phyloP scores from a whole-genome alignment of 2,329 filamentous ascomycete species.

The Phaeosphaeriaceae sp. region DNA sequence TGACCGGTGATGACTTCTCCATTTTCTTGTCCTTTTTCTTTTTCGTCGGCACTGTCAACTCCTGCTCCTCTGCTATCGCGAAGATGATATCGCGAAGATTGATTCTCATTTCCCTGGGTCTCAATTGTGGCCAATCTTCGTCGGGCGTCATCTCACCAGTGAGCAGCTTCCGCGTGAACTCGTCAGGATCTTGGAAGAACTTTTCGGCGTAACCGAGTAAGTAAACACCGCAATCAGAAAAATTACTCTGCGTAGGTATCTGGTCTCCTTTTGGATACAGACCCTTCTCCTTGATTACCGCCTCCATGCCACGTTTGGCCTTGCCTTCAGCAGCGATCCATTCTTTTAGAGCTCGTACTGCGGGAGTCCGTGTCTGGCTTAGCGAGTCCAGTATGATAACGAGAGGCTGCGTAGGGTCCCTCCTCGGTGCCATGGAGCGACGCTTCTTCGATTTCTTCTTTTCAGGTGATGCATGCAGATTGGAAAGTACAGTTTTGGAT shows the following conservation, averaged over 20 bases:
- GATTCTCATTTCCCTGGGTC: constrained; percentile 66
- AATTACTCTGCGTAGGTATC: constrained; percentile 84
- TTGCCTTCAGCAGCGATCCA: constrained; percentile 79
- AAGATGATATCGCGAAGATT: constrained; percentile 74
- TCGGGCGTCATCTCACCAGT: constrained; percentile 67
- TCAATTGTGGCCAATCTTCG: constrained; percentile 63
- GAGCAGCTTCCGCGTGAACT: constrained; percentile 73
- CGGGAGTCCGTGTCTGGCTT: constrained; percentile 64
- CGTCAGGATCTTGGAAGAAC: constrained; percentile 78
- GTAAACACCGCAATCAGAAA: constrained; percentile 88
- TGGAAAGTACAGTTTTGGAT: constrained; percentile 16
- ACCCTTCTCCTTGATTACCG: constrained; percentile 58
- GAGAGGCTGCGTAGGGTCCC: constrained; percentile 58
- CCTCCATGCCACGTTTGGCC: constrained; percentile 63
- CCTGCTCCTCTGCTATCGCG: constrained; percentile 63
- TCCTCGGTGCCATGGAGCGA: constrained; percentile 33
- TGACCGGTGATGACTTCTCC: constrained; percentile 5
- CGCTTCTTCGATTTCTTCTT: constrained; percentile 35
- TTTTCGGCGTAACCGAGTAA: constrained; percentile 83
- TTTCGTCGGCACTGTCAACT: constrained; percentile 12
- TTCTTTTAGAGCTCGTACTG: constrained; percentile 73
- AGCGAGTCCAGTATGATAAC: constrained; percentile 92
- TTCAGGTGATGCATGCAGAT: constrained; percentile 11
- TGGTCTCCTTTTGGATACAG: constrained; percentile 70
- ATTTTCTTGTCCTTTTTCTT: constrained; percentile 24